These are phyloP conservation scores for Cardiospermum halicacabum DNA, from an alignment of 345 rosid species.

Conservation along the genomic window DNA sequence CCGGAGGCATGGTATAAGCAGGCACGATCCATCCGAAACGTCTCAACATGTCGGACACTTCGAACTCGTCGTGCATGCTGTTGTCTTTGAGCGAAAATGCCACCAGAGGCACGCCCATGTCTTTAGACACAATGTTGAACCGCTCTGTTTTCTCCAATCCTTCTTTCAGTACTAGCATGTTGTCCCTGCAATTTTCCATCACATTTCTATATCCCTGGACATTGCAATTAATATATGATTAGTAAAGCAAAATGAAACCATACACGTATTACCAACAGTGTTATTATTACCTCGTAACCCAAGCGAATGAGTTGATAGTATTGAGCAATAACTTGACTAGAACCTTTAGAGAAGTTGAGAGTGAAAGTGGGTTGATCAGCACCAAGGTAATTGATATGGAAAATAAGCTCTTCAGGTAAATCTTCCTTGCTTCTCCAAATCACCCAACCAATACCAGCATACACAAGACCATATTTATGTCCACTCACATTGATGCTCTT, in stretches of 20 bases:
- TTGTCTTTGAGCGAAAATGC: constrained; percentile 75
- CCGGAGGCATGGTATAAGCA: constrained; percentile 53
- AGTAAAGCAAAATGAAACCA: too few species aligned
- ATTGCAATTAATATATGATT: too few species aligned
- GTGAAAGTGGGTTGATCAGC: constrained; percentile 60
- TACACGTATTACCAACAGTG: too few species aligned
- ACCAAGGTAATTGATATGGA: constrained; percentile 55
- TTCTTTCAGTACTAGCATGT: constrained; percentile 48
- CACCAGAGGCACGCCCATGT: constrained; percentile 69
- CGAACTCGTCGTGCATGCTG: constrained; percentile 55
- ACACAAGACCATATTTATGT: constrained; percentile 54
- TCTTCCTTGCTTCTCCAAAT: constrained; percentile 63
- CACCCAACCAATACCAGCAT: constrained; percentile 62
- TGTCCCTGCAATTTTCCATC: constrained; percentile 38
- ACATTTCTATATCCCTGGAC: constrained; percentile 45
- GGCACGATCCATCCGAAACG: constrained; percentile 61
- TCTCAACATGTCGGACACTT: constrained; percentile 41
- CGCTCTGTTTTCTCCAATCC: constrained; percentile 57
- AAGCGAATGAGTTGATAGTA: constrained; percentile 53
- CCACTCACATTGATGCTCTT: constrained; percentile 60
- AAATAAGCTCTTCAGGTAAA: constrained; percentile 55
- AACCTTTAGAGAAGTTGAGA: constrained; percentile 59
- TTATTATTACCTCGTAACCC: constrained; percentile 30
- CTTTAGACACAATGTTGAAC: constrained; percentile 67
- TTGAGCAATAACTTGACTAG: constrained; percentile 55